Conservation (phyloP, 2,329 filamentous ascomycete genomes). For the Parafenestella ontariensis region DNA sequence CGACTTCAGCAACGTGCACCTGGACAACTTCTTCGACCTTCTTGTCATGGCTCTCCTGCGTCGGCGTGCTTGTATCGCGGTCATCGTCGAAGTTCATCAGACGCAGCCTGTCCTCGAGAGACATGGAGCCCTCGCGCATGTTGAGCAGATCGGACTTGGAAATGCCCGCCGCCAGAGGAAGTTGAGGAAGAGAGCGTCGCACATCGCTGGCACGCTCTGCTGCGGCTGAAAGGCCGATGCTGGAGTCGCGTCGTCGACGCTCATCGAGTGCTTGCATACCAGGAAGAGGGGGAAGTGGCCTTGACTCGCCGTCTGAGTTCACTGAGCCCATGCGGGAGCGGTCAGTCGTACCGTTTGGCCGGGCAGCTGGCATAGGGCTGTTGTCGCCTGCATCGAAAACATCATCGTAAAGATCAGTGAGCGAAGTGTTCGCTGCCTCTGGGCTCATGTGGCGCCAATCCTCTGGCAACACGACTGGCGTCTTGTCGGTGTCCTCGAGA, state of each 20-base stretch:
- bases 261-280: conserved; percentile 66
- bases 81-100: conserved; percentile 81
- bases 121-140: conserved; percentile 76
- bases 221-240: conserved; percentile 70
- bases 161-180: conserved; percentile 70
- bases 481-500: conserved; percentile 94
- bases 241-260: conserved; percentile 61
- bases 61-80: conserved; percentile 45
- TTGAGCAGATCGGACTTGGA: conserved; percentile 81
- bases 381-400: conserved; percentile 69
- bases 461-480: conserved; percentile 94
- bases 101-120: conserved; percentile 83
- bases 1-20: conserved; percentile 36
- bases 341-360: conserved; percentile 53
- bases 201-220: conserved; percentile 73
- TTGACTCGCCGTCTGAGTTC: conserved; percentile 79
- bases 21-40: conserved; percentile 34
- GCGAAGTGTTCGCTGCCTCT: conserved; percentile 63
- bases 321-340: conserved; percentile 70
- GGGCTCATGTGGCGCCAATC: conserved; percentile 87
- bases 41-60: conserved; percentile 44
- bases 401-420: conserved; percentile 66
- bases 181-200: conserved; percentile 74
- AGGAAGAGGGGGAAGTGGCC: conserved; percentile 87
- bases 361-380: conserved; percentile 69